Evolutionary conservation across 2,329 filamentous ascomycete genomes (phyloP), one percentile per base, ranked within the genome.

Genomic region (Ilyonectria robusta): DNA sequence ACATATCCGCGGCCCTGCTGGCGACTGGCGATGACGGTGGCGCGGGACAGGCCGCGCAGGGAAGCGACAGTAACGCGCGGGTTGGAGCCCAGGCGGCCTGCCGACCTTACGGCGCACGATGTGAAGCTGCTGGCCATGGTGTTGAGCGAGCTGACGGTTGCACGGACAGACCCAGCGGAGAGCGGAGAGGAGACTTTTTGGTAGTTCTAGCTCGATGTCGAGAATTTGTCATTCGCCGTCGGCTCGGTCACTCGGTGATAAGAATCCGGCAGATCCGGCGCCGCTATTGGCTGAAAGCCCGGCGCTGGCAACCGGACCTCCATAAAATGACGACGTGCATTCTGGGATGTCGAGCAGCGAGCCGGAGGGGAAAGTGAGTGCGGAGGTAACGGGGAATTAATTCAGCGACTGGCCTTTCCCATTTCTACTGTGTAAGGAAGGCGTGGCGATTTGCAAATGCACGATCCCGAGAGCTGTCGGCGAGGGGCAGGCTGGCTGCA

Each of bases 61-160:
- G 77, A 70, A 63, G 75, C 72, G 26, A 80, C 75, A 47, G 82
- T 72, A 48, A 84, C 64, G 42, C 82, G 76, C 53, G 84, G 76
- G 76, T 80, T 83, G 58, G 84, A 78, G 75, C 83, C 82, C 60
- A 89, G 84, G 77, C 87, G 86, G 70, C 93, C 90, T 74, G 92
- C 92, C 86, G 94, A 93, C 85, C 93, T 91, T 82, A 94, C 85
- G 76, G 91, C 88, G 77, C 87, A 87, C 67, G 92, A 90, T 81
- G 91, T 87, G 79, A 91, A 81, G 77, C 84, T 89, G 78, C 85
- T 89, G 74, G 89, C 86, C 91, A 93, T 93, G 75, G 57, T 74
- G 69, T 37, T 74, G 51, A 57, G 62, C 66, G 62, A 70, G 67
- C 64, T 73, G 67, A 67, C 64, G 59, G 72, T 69, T 74, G 66